Conservation (phyloP, 2,329 filamentous ascomycete genomes). For the Fusarium cicatricum region DNA sequence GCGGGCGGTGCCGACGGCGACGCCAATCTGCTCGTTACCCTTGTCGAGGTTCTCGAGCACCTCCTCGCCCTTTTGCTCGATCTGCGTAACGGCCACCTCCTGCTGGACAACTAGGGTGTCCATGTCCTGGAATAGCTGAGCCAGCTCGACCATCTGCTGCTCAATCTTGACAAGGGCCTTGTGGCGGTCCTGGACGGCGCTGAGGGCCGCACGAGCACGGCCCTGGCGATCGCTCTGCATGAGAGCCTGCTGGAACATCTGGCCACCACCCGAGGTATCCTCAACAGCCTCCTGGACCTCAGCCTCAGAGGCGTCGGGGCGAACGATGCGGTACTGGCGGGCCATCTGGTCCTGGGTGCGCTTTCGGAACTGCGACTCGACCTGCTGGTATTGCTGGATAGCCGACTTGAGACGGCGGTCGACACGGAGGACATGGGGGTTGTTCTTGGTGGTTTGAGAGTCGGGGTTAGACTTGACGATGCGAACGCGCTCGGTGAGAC, state of each 20-base stretch:
- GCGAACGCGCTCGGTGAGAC: constrained; percentile 80
- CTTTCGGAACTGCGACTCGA: constrained; percentile 82
- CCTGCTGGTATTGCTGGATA: constrained; percentile 81
- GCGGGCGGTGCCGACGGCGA: constrained; percentile 83
- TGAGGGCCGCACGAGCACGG: constrained; percentile 80
- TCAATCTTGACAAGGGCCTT: constrained; percentile 92
- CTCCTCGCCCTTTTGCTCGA: constrained; percentile 88
- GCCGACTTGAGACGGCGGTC: constrained; percentile 82
- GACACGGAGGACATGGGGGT: constrained; percentile 80
- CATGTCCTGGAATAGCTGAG: constrained; percentile 89
- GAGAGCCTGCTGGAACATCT: constrained; percentile 89
- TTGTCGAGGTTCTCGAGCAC: constrained; percentile 85
- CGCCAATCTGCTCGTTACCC: constrained; percentile 82
- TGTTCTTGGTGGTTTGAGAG: constrained; percentile 75
- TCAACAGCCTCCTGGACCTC: constrained; percentile 83
- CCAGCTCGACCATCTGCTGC: constrained; percentile 85
- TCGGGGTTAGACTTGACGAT: constrained; percentile 84
- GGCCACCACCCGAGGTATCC: constrained; percentile 72
- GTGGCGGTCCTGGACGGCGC: constrained; percentile 83
- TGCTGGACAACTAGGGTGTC: constrained; percentile 87
- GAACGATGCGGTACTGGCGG: constrained; percentile 89
- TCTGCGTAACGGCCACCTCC: constrained; percentile 79
- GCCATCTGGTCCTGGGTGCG: constrained; percentile 84
- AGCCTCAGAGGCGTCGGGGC: constrained; percentile 78
- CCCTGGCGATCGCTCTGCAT: constrained; percentile 82